Evolutionary conservation across 2,329 filamentous ascomycete species (phyloP).

Genomic region (Exophiala dermatitidis): DNA sequence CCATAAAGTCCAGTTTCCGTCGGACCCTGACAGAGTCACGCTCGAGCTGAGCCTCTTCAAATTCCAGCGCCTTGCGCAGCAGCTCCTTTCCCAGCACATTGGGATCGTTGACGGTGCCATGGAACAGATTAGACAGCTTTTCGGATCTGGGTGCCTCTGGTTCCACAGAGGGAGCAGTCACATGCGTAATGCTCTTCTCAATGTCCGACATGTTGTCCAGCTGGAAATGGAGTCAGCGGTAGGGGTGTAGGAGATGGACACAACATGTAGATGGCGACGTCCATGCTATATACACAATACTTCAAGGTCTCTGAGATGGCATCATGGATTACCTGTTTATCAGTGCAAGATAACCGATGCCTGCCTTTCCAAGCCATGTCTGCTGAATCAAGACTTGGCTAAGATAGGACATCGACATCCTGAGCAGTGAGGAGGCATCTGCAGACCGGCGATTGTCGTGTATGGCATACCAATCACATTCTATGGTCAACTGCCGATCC

Average conservation of each 20-base stretch:
- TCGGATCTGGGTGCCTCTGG: neutral
- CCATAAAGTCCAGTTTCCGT: slow-evolving; percentile 34
- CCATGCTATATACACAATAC: neutral
- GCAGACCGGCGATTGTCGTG: neutral
- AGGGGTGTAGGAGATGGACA: neutral
- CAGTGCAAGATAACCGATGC: no score
- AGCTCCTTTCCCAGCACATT: slow-evolving; percentile 24
- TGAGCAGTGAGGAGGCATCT: no score
- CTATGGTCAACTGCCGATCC: neutral
- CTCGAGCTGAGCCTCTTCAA: slow-evolving; percentile 33
- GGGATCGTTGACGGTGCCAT: slow-evolving; percentile 14
- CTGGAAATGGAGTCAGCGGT: neutral
- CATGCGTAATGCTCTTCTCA: neutral
- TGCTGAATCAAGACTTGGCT: no score
- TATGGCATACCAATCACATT: neutral
- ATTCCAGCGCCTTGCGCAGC: slow-evolving; percentile 32
- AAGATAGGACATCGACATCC: no score
- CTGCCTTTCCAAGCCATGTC: no score
- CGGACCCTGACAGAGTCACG: slow-evolving; percentile 31
- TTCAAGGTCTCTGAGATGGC: no score
- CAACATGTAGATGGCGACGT: neutral
- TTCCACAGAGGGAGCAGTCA: neutral
- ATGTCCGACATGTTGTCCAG: neutral
- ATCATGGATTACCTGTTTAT: no score
- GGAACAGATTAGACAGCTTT: neutral